phyloP scores from a whole-genome alignment of 2,329 filamentous ascomycete genomes.

The Phyllosticta paracitricarpa region DNA sequence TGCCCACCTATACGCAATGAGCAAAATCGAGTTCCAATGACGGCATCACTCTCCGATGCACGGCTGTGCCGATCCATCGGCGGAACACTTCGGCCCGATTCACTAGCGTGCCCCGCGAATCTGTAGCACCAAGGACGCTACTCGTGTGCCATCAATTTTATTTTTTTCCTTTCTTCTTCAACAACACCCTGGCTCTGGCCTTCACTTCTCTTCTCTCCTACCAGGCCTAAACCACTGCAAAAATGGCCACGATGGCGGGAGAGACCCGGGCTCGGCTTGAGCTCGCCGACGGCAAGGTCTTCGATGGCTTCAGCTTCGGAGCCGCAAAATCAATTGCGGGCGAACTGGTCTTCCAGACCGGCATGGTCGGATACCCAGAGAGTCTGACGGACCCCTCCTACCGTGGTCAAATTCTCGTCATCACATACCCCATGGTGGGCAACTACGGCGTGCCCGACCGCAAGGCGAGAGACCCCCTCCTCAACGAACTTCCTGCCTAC shows the following conservation, averaged over 20 bases:
- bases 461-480: constrained; percentile 72
- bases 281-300: constrained; percentile 81
- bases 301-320: constrained; percentile 94
- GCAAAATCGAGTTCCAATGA: too few relatives aligned
- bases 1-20: too few relatives aligned
- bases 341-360: constrained; percentile 98
- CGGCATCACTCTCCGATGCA: too few relatives aligned
- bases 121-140: background rate
- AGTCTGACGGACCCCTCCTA: constrained; percentile 82
- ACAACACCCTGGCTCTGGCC: too few relatives aligned
- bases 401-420: constrained; percentile 86
- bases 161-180: too few relatives aligned
- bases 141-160: too few relatives aligned
- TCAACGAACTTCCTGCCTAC: constrained; percentile 77
- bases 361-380: constrained; percentile 98
- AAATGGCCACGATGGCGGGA: constrained; percentile 6
- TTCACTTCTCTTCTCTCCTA: background rate
- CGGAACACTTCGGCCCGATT: too few relatives aligned
- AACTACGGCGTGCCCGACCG: constrained; percentile 95
- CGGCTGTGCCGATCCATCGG: too few relatives aligned
- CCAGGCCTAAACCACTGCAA: background rate
- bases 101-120: background rate
- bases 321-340: constrained; percentile 88
- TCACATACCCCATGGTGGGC: constrained; percentile 90
- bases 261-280: constrained; percentile 55